These are phyloP conservation scores for Filobasidium wieringae DNA, from an alignment of 768 basidiomycete species.

Conservation along the genomic window DNA sequence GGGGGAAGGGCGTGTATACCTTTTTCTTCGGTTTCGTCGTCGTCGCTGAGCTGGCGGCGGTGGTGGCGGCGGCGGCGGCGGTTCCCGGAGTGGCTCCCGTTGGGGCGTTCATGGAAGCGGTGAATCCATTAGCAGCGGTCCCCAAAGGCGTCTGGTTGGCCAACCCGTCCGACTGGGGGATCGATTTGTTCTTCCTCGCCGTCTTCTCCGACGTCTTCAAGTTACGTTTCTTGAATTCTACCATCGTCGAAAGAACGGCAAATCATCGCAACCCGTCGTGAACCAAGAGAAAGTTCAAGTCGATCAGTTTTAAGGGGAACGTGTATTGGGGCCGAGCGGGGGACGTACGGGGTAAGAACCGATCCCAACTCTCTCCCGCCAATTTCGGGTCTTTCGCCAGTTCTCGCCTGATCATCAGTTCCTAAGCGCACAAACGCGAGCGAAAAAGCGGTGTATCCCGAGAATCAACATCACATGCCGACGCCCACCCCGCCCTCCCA, in stretches of 20 bases:
- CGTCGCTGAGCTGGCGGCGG: neutral
- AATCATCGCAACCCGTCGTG: neutral
- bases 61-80: neutral
- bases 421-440: constrained; percentile 44
- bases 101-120: constrained; percentile 6
- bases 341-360: constrained; percentile 65
- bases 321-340: too few species aligned
- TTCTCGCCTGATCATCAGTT: constrained; percentile 96
- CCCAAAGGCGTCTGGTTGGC: constrained; percentile 10
- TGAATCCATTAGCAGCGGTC: neutral
- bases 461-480: too few species aligned
- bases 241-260: neutral
- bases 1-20: constrained; percentile 96
- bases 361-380: constrained; percentile 86
- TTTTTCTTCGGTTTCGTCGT: constrained; percentile 60
- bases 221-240: constrained; percentile 78
- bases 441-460: too few species aligned
- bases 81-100: neutral
- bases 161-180: constrained; percentile 20
- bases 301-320: neutral
- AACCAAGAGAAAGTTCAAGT: neutral
- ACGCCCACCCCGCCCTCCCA: too few species aligned
- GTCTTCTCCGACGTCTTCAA: constrained; percentile 91
- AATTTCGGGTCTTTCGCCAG: constrained; percentile 96
- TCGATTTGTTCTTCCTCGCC: constrained; percentile 66